Percentiles rank a stretch among this genome's conserved stretches.
These are phyloP conservation scores for Zea mays DNA, from an alignment of 176 grass and related monocot species.

Conservation along the genomic window DNA sequence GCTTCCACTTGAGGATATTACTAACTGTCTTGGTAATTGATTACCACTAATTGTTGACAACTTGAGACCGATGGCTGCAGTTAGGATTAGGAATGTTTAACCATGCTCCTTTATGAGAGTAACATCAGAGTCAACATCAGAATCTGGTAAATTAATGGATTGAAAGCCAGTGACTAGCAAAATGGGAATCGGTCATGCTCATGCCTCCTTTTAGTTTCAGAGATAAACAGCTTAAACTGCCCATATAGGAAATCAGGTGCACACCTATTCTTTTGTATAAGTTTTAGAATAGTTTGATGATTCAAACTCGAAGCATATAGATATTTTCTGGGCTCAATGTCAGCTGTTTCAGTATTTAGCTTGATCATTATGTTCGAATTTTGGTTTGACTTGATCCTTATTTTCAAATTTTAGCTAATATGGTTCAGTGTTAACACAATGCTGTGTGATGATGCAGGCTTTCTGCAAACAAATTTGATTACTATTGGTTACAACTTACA, in stretches of 20 bases:
- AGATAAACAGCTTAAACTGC: not conserved
- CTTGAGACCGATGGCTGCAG: not conserved
- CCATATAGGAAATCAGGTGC: not conserved
- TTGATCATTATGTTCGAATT: constrained; percentile 6
- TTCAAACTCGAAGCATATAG: not conserved
- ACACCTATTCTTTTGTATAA: not conserved
- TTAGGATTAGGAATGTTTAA: not conserved
- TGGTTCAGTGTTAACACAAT: not conserved
- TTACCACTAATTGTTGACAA: not conserved
- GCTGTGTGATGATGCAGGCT: not conserved
- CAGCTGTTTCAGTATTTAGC: not conserved
- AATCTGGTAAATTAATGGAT: not conserved
- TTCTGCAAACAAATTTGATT: not conserved
- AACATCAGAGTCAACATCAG: not conserved
- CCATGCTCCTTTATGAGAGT: not conserved
- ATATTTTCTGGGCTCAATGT: not conserved
- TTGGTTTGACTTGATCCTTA: constrained; percentile 16
- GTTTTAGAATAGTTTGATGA: not conserved
- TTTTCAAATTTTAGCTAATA: not conserved
- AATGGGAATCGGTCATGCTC: not conserved
- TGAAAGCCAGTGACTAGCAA: not conserved
- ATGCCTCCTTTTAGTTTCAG: not conserved
- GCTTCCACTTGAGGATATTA: not conserved
- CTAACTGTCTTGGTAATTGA: not conserved
- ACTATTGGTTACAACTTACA: not conserved